phyloP scores from a whole-genome alignment of 768 basidiomycete genomes.

The Lactarius vividus region DNA sequence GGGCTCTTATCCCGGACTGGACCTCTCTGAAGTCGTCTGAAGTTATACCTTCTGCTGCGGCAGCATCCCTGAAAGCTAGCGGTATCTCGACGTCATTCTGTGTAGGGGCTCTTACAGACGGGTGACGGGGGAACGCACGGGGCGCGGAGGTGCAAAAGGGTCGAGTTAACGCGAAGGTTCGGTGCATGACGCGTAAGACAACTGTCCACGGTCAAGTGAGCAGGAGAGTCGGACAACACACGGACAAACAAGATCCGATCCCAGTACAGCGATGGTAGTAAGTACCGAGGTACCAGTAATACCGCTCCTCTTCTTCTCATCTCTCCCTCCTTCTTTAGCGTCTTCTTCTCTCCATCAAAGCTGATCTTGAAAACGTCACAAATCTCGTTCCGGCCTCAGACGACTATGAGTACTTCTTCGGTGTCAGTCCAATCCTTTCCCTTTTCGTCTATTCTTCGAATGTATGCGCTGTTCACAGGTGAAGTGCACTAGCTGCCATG shows the following conservation, averaged over 20 bases:
- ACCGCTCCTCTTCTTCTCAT: slow-evolving; percentile 14
- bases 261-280: slow-evolving; percentile 9
- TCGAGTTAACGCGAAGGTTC: slow-evolving; percentile 21
- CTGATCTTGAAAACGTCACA: slow-evolving; percentile 78
- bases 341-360: slow-evolving; percentile 67
- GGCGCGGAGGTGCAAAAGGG: slow-evolving; percentile 32
- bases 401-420: slow-evolving; percentile 79
- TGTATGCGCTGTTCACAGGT: slow-evolving; percentile 45
- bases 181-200: not conserved
- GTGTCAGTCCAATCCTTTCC: slow-evolving; percentile 41
- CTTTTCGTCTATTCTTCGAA: slow-evolving; percentile 7
- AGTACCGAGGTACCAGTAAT: not conserved
- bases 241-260: slow-evolving; percentile 20
- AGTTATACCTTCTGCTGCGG: slow-evolving; percentile 28
- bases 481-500: slow-evolving; percentile 76
- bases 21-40: slow-evolving; percentile 18
- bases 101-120: not conserved
- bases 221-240: slow-evolving; percentile 12
- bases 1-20: not conserved
- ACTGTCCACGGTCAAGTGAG: not conserved
- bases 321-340: slow-evolving; percentile 38
- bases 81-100: slow-evolving; percentile 16
- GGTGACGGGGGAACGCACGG: slow-evolving; percentile 21
- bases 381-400: slow-evolving; percentile 60
- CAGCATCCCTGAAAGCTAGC: slow-evolving; percentile 12